A percentile compares a stretch with the other conserved stretches of the same genome.
These are phyloP conservation scores for Aureobasidium sp. DNA, from an alignment of 2,329 filamentous ascomycete genomes.

Conservation along the genomic window DNA sequence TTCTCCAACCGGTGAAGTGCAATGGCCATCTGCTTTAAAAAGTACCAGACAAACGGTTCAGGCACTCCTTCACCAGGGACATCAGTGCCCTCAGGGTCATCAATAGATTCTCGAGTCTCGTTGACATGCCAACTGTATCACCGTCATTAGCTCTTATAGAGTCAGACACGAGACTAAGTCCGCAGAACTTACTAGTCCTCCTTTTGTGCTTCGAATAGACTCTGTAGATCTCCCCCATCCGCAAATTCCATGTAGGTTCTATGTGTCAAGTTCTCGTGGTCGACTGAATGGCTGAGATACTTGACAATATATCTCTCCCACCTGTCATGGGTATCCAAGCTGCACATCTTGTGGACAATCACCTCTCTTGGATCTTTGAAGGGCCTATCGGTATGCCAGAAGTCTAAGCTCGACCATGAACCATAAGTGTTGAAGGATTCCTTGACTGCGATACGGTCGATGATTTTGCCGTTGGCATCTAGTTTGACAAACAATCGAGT, in stretches of 20 bases:
- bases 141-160: background rate
- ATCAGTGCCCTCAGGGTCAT: background rate
- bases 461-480: background rate
- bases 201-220: background rate
- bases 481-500: slow-evolving; percentile 5
- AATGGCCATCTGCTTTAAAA: slow-evolving; percentile 4
- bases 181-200: background rate
- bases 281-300: background rate
- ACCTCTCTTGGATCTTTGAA: background rate
- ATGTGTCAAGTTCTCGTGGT: background rate
- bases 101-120: background rate
- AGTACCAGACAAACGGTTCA: slow-evolving; percentile 10
- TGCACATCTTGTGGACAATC: background rate
- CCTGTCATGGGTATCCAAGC: background rate
- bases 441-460: background rate
- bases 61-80: background rate
- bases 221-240: background rate
- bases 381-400: background rate
- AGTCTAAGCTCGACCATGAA: background rate
- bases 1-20: background rate
- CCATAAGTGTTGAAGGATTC: background rate
- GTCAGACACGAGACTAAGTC: background rate
- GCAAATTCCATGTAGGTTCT: slow-evolving; percentile 12
- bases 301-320: slow-evolving; percentile 2
- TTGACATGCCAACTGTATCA: background rate